Base-by-base conservation (phyloP, 2,329 filamentous ascomycete species). In the Byssothecium circinans region DNA sequence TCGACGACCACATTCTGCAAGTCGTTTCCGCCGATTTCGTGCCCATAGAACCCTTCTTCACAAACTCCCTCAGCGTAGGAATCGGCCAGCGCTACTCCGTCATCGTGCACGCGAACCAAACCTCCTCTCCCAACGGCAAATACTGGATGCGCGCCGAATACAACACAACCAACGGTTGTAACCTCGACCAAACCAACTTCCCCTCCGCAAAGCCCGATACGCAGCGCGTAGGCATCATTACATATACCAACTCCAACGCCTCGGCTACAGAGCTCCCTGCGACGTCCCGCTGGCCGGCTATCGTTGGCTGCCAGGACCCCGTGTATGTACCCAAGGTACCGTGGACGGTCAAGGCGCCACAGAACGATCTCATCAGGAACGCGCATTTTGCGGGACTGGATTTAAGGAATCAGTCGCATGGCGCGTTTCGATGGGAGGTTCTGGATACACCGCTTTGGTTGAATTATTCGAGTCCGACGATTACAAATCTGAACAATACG, bases 81-180 rank as follows among this genome's bases (percentile, higher is more conserved):
- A 72, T 75, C 36, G 74, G 62, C 22, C 73, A 75, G 50, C 69
- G 74, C 17, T 74, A 74, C 61, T 71, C 73, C 37, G 69, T 76
- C 10, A 65, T 76, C 43, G 68, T 76, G 50, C 67, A 61, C 14
- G 71, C 73, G 30, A 73, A 73, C 42, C 70, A 64, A 6, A 56
- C 63, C 2, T 22, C 41, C 8, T 41, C 47, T 8, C 37, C 35
- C 22, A 54, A 62, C 8, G 72, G 67, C 11, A 74, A 67, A 45
- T 75, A 74, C 57, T 75, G 73, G 73, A 71, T 76, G 51, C 65
- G 74, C 8, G 73, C 71, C 2, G 52, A 60, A 34, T 58, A 56
- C 17, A 41, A 38, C 29, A 41, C 29, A 19, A 41, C 34, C 17
- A 25, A 23, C 17, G 12, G 3, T n/a, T 56, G 55, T 38, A 44